Conservation (phyloP, 257 asterid species). For the Salvia splendens region DNA sequence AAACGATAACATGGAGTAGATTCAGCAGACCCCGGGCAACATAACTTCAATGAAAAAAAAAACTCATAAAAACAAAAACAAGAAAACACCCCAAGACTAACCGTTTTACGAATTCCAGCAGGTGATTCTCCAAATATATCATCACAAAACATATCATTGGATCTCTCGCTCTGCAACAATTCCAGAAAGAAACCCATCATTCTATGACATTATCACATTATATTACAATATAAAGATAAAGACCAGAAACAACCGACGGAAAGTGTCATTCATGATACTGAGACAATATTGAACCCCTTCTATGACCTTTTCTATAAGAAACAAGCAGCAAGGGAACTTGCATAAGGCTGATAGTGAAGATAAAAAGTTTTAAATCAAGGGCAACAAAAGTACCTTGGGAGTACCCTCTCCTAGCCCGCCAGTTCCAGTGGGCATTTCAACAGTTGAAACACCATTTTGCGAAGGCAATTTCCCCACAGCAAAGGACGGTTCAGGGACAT, state of each 20-base stretch:
- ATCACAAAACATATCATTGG: conserved; percentile 79
- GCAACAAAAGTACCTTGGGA: conserved; percentile 66
- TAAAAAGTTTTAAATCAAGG: conserved; percentile 10
- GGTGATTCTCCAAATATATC: conserved; percentile 98
- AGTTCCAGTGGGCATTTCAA: conserved; percentile 54
- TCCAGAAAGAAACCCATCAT: conserved; percentile 22
- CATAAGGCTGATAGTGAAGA: background rate
- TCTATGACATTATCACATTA: conserved; percentile 11
- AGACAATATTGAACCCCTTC: too few relatives aligned
- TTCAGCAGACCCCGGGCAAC: background rate
- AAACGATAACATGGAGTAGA: background rate
- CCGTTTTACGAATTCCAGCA: conserved; percentile 72
- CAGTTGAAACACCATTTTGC: conserved; percentile 53
- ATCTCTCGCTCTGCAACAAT: conserved; percentile 77
- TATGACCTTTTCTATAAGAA: too few relatives aligned
- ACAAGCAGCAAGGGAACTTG: too few relatives aligned
- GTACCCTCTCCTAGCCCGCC: conserved; percentile 94
- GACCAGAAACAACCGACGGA: background rate
- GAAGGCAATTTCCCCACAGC: conserved; percentile 85
- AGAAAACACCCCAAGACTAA: conserved; percentile 39
- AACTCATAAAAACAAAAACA: too few relatives aligned
- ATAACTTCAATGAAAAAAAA: background rate
- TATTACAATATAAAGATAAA: conserved; percentile 21
- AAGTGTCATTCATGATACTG: background rate
- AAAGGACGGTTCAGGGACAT: conserved; percentile 61